These are phyloP conservation scores for Coniochaeta sp. DNA, from an alignment of 2,329 filamentous ascomycete genomes.

Conservation along the genomic window DNA sequence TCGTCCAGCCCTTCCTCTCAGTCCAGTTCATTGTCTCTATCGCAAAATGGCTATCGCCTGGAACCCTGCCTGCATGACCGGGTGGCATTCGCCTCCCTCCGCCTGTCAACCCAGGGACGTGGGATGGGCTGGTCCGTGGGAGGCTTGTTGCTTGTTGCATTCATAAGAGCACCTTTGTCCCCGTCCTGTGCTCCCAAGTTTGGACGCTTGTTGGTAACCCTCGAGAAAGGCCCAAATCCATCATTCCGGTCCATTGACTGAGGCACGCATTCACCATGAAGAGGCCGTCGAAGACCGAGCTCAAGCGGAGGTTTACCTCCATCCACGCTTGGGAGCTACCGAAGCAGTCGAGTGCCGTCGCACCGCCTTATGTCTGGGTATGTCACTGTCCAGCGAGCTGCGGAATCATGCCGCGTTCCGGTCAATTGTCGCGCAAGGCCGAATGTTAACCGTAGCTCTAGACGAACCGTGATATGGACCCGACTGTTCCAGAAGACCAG, in stretches of 20 bases:
- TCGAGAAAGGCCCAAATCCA: not conserved
- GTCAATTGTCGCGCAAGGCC: not conserved
- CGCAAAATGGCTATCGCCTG: not conserved
- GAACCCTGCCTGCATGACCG: not conserved
- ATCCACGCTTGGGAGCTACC: conserved; percentile 7
- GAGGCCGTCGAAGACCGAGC: not conserved
- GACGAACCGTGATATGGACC: conserved; percentile 24
- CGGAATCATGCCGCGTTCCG: not conserved
- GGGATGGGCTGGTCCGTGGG: not conserved
- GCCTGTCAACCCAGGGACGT: not conserved
- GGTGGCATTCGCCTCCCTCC: not conserved
- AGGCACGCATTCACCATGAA: conserved; percentile 7
- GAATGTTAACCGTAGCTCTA: not conserved
- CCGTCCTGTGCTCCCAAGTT: not conserved
- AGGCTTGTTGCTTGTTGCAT: not conserved
- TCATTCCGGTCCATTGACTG: not conserved
- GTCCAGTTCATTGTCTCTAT: not conserved
- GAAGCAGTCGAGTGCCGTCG: not conserved
- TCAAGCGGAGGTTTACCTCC: conserved; percentile 10
- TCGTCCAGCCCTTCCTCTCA: too few species aligned
- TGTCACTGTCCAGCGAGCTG: not conserved
- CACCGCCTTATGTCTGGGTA: conserved; percentile 1
- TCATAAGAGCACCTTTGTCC: not conserved
- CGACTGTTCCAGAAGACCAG: conserved; percentile 25
- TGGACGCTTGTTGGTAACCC: not conserved